Percentiles rank a stretch among this genome's conserved stretches.
Evolutionary conservation across 768 basidiomycete genomes (phyloP).

Genomic region (Russula sp.): DNA sequence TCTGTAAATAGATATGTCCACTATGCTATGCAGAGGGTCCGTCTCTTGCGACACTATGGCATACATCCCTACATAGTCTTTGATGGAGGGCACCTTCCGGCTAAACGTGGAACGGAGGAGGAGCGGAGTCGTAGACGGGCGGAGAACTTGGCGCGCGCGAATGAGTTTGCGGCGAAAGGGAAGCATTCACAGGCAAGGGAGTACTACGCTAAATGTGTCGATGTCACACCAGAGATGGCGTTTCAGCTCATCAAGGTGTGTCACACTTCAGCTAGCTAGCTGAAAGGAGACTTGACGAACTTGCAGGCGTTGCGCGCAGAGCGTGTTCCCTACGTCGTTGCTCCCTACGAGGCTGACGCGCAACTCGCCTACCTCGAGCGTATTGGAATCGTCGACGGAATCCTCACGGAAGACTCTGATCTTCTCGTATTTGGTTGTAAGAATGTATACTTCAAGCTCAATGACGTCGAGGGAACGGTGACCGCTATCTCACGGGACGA

Average conservation of each 20-base stretch:
- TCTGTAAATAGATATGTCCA: conserved; percentile 71
- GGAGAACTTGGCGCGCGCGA: conserved; percentile 69
- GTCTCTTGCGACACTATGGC: conserved; percentile 75
- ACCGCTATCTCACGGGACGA: conserved; percentile 57
- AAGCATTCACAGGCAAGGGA: conserved; percentile 78
- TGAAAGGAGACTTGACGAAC: not conserved
- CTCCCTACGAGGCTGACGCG: conserved; percentile 98
- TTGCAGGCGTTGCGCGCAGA: conserved; percentile 79
- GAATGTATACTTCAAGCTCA: conserved; percentile 90
- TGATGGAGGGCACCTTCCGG: conserved; percentile 92
- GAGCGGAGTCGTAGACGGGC: conserved; percentile 70
- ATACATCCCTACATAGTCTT: conserved; percentile 91
- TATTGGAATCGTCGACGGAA: conserved; percentile 73
- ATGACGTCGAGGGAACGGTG: conserved; percentile 56
- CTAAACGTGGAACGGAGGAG: conserved; percentile 85
- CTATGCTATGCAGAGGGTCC: conserved; percentile 89
- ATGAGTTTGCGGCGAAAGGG: conserved; percentile 68
- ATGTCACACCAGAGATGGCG: conserved; percentile 97
- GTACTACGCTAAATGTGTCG: conserved; percentile 81
- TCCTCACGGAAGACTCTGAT: conserved; percentile 97
- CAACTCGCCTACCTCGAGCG: conserved; percentile 91
- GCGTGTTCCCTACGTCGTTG: conserved; percentile 76
- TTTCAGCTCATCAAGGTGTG: conserved; percentile 92
- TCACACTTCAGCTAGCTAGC: not conserved
- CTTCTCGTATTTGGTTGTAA: conserved; percentile 95